A percentile compares a stretch with the other conserved stretches of the same genome.
Evolutionary conservation across 2,329 filamentous ascomycete genomes (phyloP).

Genomic region (Didymella exigua): DNA sequence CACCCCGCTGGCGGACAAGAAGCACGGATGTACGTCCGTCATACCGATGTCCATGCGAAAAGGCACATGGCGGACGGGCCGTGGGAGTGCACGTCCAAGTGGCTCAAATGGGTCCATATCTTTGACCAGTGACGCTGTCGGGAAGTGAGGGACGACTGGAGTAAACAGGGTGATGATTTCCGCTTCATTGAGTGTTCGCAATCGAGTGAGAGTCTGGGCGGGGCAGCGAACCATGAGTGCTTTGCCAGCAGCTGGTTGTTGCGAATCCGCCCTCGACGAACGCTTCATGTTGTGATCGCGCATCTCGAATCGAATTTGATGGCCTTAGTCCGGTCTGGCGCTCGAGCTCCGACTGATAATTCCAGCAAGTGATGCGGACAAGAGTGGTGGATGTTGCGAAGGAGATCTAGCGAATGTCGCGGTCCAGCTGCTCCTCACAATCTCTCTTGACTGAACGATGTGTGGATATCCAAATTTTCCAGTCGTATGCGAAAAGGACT

Average conservation of each 20-base stretch:
- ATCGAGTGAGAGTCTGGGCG: constrained; percentile 25
- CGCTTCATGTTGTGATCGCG: background rate
- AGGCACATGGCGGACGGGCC: constrained; percentile 71
- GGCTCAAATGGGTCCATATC: constrained; percentile 73
- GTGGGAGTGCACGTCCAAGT: constrained; percentile 67
- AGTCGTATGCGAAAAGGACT: background rate
- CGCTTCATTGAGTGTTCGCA: constrained; percentile 46
- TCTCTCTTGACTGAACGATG: background rate
- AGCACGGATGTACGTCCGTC: constrained; percentile 66
- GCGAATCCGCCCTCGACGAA: constrained; percentile 6
- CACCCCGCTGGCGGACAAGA: constrained; percentile 64
- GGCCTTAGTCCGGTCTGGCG: constrained; percentile 6
- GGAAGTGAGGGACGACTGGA: constrained; percentile 59
- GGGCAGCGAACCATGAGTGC: constrained; percentile 37
- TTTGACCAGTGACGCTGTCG: constrained; percentile 43
- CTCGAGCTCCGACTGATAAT: too few relatives aligned
- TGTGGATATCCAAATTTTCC: background rate
- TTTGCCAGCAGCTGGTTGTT: constrained; percentile 17
- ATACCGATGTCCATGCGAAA: constrained; percentile 70
- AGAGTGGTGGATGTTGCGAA: background rate
- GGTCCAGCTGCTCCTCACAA: background rate
- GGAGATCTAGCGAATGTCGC: background rate
- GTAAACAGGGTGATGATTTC: constrained; percentile 55
- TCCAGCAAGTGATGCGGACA: background rate
- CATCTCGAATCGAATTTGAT: constrained; percentile 14